Conservation (phyloP, 257 asterid genomes). For the Solanum ossicruentum region DNA sequence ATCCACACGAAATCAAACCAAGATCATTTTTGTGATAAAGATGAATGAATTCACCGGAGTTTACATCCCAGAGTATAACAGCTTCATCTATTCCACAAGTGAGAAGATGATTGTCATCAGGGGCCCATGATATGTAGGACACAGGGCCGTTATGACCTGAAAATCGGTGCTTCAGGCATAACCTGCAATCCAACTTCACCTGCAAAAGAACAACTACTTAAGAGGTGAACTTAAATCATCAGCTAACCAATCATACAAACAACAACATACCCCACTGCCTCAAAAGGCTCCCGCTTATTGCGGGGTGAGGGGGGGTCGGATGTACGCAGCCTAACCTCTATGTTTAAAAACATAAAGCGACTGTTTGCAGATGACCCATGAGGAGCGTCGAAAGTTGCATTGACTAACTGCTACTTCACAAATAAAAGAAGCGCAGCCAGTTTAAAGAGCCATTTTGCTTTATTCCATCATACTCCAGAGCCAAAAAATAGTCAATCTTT, state of each 20-base stretch:
- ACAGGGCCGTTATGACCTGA: conserved; percentile 66
- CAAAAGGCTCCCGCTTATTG: too few relatives aligned
- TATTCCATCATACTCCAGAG: too few relatives aligned
- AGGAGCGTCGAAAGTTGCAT: too few relatives aligned
- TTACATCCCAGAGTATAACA: conserved; percentile 77
- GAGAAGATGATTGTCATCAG: conserved; percentile 58
- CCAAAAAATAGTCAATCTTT: too few relatives aligned
- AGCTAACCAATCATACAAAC: not conserved
- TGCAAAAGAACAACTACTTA: conserved; percentile 8
- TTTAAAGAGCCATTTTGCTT: too few relatives aligned
- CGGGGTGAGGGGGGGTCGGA: too few relatives aligned
- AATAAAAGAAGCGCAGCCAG: too few relatives aligned
- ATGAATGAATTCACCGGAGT: conserved; percentile 63
- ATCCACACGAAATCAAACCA: conserved; percentile 77
- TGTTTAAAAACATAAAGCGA: too few relatives aligned
- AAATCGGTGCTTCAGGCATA: conserved; percentile 39
- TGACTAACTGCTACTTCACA: too few relatives aligned
- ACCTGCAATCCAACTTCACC: conserved; percentile 42
- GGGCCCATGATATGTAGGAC: conserved; percentile 73
- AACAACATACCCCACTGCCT: too few relatives aligned
- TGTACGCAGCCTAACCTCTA: too few relatives aligned
- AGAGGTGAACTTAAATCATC: not conserved
- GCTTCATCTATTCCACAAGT: conserved; percentile 84
- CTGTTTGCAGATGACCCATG: too few relatives aligned
- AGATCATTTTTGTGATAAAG: conserved; percentile 51